These are phyloP conservation scores for Clonostachys chloroleuca DNA, from an alignment of 2,329 filamentous ascomycete species.

Conservation along the genomic window DNA sequence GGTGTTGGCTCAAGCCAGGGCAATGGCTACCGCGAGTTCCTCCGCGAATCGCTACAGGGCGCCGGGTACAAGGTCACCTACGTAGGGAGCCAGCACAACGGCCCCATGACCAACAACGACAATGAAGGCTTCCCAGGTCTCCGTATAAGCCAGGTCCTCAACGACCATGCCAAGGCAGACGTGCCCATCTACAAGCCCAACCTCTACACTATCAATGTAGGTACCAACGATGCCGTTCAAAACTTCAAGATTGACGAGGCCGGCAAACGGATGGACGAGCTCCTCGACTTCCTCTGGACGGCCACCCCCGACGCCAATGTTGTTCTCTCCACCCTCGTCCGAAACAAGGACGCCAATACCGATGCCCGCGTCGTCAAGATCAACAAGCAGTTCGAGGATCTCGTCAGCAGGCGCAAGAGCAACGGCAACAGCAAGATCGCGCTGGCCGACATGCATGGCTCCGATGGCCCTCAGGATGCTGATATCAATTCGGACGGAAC, in stretches of 20 bases:
- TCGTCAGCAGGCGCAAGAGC: too few relatives aligned
- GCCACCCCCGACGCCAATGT: conserved; percentile 19
- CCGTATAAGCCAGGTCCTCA: conserved; percentile 22
- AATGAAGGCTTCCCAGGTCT: conserved; percentile 29
- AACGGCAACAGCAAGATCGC: conserved; percentile 17
- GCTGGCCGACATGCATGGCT: conserved; percentile 28
- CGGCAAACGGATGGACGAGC: conserved; percentile 14
- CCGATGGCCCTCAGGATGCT: conserved; percentile 12
- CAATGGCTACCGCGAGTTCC: conserved; percentile 26
- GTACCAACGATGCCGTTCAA: conserved; percentile 31
- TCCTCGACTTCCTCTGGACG: conserved; percentile 21
- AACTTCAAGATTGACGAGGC: conserved; percentile 19
- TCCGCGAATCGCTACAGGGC: conserved; percentile 23
- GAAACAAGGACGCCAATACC: conserved; percentile 12
- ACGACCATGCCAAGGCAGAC: conserved; percentile 15
- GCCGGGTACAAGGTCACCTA: conserved; percentile 24
- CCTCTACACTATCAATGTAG: conserved; percentile 28
- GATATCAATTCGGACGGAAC: conserved; percentile 22
- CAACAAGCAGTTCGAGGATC: too few relatives aligned
- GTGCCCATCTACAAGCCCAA: conserved; percentile 23
- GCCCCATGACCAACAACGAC: conserved; percentile 26
- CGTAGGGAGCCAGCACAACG: conserved; percentile 26
- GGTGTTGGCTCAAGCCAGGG: conserved; percentile 21
- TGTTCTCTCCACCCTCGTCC: conserved; percentile 19
- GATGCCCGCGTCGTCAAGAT: conserved; percentile 11